These are phyloP conservation scores for Platanthera guangdongensis DNA, from an alignment of 106 monocot genomes.

Conservation along the genomic window DNA sequence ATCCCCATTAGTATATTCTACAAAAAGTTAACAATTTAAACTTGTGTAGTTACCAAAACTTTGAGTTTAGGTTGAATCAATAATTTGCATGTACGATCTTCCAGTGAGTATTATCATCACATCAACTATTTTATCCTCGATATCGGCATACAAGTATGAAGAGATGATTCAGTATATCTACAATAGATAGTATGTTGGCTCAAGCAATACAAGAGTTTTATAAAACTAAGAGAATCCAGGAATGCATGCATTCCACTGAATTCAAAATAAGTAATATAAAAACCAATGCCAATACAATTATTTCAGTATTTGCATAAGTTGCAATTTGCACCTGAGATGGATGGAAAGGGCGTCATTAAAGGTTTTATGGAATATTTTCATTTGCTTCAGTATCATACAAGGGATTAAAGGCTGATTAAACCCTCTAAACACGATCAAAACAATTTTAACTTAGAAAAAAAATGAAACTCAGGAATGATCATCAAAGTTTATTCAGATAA, in stretches of 20 bases:
- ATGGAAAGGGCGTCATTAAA: no score
- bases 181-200: neutral
- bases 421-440: conserved; percentile 1
- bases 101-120: neutral
- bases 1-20: neutral
- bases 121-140: neutral
- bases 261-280: neutral
- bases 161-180: neutral
- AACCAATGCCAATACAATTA: no score
- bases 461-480: neutral
- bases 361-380: neutral
- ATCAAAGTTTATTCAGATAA: neutral
- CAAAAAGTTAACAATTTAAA: neutral
- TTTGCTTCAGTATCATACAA: neutral
- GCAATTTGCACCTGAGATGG: no score
- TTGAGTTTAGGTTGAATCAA: neutral
- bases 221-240: neutral
- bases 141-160: neutral
- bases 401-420: neutral
- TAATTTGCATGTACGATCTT: neutral
- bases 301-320: no score
- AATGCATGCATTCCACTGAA: neutral
- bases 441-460: neutral
- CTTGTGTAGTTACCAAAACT: neutral
- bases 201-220: neutral